These are phyloP conservation scores for Aureobasidium lini DNA, from an alignment of 2,329 filamentous ascomycete species.

Conservation along the genomic window DNA sequence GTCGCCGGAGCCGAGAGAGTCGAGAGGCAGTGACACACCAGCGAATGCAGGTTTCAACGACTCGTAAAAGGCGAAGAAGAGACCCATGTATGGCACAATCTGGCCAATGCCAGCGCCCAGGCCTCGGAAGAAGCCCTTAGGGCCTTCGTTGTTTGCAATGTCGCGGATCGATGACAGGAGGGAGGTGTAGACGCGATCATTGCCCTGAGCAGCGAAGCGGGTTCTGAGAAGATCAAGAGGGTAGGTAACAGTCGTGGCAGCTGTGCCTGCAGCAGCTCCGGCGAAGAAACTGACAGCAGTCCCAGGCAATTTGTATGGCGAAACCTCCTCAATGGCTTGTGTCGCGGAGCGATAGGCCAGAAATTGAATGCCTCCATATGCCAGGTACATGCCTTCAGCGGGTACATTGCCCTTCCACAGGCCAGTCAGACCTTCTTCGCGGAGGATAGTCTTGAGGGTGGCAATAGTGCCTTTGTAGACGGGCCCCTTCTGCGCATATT, in stretches of 20 bases:
- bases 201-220: slow-evolving; percentile 91
- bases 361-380: slow-evolving; percentile 86
- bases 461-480: slow-evolving; percentile 67
- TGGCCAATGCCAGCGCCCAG: slow-evolving; percentile 73
- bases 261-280: slow-evolving; percentile 73
- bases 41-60: slow-evolving; percentile 46
- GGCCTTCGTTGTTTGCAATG: slow-evolving; percentile 69
- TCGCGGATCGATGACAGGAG: slow-evolving; percentile 61
- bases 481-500: slow-evolving; percentile 29
- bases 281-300: slow-evolving; percentile 73
- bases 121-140: slow-evolving; percentile 78
- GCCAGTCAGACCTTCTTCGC: slow-evolving; percentile 71
- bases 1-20: slow-evolving; percentile 62
- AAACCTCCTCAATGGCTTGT: slow-evolving; percentile 53
- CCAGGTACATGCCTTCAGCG: slow-evolving; percentile 87
- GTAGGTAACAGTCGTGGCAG: slow-evolving; percentile 79
- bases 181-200: slow-evolving; percentile 67
- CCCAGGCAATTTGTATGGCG: slow-evolving; percentile 48
- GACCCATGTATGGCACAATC: slow-evolving; percentile 93
- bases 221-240: slow-evolving; percentile 89
- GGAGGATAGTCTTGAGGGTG: slow-evolving; percentile 62
- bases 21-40: slow-evolving; percentile 49
- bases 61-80: slow-evolving; percentile 92
- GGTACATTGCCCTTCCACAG: slow-evolving; percentile 98
- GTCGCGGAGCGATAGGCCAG: slow-evolving; percentile 73